A percentile compares a stretch with the other conserved stretches of the same genome.
Conservation (phyloP, 257 asterid species). For the Fraxinus quadrangulata region DNA sequence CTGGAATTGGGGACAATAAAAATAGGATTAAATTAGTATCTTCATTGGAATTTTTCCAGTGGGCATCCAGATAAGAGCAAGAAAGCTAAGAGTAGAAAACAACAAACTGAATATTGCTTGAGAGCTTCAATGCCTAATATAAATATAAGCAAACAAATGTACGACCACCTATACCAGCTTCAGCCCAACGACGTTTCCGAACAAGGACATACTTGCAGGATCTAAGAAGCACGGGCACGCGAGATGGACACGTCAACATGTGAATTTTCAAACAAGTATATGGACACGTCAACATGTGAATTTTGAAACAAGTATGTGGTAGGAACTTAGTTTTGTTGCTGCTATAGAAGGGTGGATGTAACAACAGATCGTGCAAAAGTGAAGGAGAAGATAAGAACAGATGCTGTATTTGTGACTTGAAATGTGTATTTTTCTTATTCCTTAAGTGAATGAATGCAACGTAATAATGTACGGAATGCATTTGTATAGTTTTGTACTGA, state of each 20-base stretch:
- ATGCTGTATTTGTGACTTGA: not conserved
- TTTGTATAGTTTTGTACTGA: not conserved
- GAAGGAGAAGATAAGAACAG: not conserved
- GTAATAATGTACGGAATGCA: not conserved
- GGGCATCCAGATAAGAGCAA: not conserved
- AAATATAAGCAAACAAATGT: not conserved
- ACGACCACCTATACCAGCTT: not conserved
- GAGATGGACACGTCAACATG: not conserved
- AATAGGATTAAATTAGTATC: slow-evolving; percentile 15
- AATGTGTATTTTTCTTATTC: not conserved
- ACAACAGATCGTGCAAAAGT: not conserved
- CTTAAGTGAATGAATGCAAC: not conserved
- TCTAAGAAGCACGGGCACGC: not conserved
- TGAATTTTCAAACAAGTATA: no score
- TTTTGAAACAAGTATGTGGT: not conserved
- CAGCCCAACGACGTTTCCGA: not conserved
- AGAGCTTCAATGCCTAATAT: not conserved
- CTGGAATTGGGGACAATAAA: slow-evolving; percentile 40
- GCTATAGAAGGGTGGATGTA: not conserved
- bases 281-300: not conserved
- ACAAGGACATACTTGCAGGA: not conserved
- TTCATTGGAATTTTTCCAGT: not conserved
- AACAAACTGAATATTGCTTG: not conserved
- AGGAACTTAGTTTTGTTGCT: not conserved
- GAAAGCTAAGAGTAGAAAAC: not conserved